Conservation (phyloP, 1,139 yeast genomes). For the Candida smagusa region DNA sequence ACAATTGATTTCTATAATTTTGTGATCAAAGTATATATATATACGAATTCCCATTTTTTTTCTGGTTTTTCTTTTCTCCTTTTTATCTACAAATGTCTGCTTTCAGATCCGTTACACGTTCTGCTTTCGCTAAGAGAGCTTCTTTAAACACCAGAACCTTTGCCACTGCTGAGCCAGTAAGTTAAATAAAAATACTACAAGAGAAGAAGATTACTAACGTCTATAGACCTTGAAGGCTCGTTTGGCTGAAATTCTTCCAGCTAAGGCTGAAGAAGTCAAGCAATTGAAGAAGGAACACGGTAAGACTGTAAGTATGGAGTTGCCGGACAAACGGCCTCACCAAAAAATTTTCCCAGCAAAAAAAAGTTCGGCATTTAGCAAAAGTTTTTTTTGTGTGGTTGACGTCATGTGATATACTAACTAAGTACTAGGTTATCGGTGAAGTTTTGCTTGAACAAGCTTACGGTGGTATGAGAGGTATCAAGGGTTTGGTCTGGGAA, state of each 20-base stretch:
- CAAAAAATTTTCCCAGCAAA: neutral
- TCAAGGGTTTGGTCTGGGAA: slow-evolving; percentile 98
- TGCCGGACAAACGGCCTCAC: neutral
- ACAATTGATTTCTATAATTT: neutral
- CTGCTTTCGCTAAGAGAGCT: slow-evolving; percentile 33
- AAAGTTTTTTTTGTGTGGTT: slow-evolving; percentile 1
- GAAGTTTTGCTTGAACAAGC: slow-evolving; percentile 95
- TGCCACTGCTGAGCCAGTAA: slow-evolving; percentile 56
- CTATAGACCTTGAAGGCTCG: slow-evolving; percentile 74
- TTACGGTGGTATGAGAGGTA: slow-evolving; percentile 99
- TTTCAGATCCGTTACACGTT: slow-evolving; percentile 39
- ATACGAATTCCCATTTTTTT: slow-evolving; percentile 11
- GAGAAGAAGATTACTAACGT: slow-evolving; percentile 11
- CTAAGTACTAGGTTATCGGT: slow-evolving; percentile 57
- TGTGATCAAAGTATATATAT: slow-evolving; percentile 11
- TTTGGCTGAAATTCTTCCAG: slow-evolving; percentile 90
- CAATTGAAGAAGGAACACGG: slow-evolving; percentile 87
- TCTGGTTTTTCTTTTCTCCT: slow-evolving; percentile 6
- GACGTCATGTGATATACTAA: slow-evolving; percentile 12
- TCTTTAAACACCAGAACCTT: slow-evolving; percentile 40
- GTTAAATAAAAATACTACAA: slow-evolving; percentile 13
- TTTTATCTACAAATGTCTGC: slow-evolving; percentile 27
- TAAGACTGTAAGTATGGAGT: slow-evolving; percentile 53
- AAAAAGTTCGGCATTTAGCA: neutral
- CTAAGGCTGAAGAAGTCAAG: slow-evolving; percentile 87